Evolutionary conservation across 768 basidiomycete genomes (phyloP), one percentile per base, ranked within the genome.

Genomic region (Cyclocybe aegerita): DNA sequence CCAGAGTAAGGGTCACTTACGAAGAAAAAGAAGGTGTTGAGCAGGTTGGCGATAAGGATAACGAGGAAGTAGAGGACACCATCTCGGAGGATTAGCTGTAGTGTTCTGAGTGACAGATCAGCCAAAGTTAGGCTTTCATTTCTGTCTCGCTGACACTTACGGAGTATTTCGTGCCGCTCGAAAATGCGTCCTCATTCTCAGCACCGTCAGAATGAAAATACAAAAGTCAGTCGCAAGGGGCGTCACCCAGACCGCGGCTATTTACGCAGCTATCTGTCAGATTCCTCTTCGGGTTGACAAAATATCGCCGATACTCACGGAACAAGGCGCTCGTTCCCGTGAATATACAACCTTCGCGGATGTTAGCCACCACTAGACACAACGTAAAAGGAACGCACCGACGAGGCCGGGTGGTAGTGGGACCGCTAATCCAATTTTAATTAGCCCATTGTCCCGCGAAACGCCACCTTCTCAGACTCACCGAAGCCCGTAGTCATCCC

Each of bases 41-140:
- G 30, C 6, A 65, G 35, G 51, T 67, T 67, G 1, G 59, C 59
- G 31, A 61, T 34, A 46, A 64, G 63, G 9, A 67, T 63, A 10
- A 57, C 46, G 15, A 67, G 48, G 46, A 64, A 67, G 38, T 65
- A 67, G n/a, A 65, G 44, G 15, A 53, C 41, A 4, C 65, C 65
- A 33, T 67, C 65, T 17, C 64, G 56, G n/a, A 65, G 32, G 47
- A 67, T 61, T 15, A 63, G 44, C 15, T 57, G 53, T 17, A 65
- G 42, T 15, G 59, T 58, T 12, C 60, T 64, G n/a, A 4, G 29
- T 14, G 11, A 9, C 6, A 36, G 17, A 39, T 14, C 12, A 16
- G 11, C 7, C 8, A 7, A 4, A 39, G 15, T 44, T 8, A 34
- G 29, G 23, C 23, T 44, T n/a, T 12, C 17, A 7, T 14, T 17